Evolutionary conservation across 2,329 filamentous ascomycete genomes (phyloP), one percentile per base, ranked within the genome.

Genomic region (Coniochaeta sp.): DNA sequence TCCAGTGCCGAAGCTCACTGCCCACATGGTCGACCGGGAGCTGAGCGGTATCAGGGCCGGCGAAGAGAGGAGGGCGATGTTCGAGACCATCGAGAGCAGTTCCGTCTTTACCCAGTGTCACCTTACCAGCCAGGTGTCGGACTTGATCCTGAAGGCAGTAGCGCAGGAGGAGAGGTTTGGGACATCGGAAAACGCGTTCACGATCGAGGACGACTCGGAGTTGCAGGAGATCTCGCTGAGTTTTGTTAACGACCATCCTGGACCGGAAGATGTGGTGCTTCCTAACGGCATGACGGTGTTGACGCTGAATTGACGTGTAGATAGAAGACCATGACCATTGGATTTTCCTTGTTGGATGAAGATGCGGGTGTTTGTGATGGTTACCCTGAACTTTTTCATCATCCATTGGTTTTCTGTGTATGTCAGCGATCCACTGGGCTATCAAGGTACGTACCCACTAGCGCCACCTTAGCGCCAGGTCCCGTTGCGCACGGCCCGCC

Each of bases 231-330:
- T 61, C 3, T 55, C 56, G 47, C 28, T 59, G 28, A 54, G 53
- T 26, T 61, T 57, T 57, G 59, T 59, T 3, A 59, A 59, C 30
- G 59, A 61, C 26, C 38, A 42, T 42, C 53, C 56, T 53, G 50
- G 50, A 1, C 53, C 53, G 3, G 56, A 56, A 12, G 55, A 57
- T 52, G 46, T 57, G 51, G 52, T 60, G 38, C 20, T 61, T 54
- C 58, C 58, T 14, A 58, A 56, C 33, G 59, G 58, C 26, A 45
- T 61, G 55, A 57, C 52, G 10, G 57, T 61, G 50, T 51, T 61
- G 54, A 54, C 56, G 22, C 45, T 61, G 53, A 61, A 55, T 33
- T 60, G 50, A 18, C 13, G 22, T 3, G 49, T 13, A 12, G 4
- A 27, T 26, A 18, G 22, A 46, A 22, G 10, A 18, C 38, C 5